Evolutionary conservation across 768 basidiomycete species (phyloP), one percentile per base, ranked within the genome.

Genomic region (Chalciporus piperatus): DNA sequence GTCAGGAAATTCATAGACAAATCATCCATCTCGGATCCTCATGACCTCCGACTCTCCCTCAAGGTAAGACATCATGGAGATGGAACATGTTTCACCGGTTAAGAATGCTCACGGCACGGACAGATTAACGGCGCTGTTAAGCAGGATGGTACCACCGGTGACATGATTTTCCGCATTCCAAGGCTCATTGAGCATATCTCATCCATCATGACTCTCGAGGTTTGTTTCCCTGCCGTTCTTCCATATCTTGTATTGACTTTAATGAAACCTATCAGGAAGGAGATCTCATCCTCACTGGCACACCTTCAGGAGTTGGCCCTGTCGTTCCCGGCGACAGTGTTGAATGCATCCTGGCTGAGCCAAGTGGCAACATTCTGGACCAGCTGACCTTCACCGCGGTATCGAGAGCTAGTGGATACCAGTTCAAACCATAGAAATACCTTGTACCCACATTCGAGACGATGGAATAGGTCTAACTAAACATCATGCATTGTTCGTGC

Each of bases 181-280:
- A 77, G 82, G 19, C 77, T 98, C 45, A 87, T 98, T 56, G 83
- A 89, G 57, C 94, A 96, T 63, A 79, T 96, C 49, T 96, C 94
- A 2, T 89, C 92, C 4, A 95, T 99, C 70, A 97, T 98, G 94
- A 86, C 87, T 0, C 78, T 99, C n/a, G 93, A 97, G 79, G 94
- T 89, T 14, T 42, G 74, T 61, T 46, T 2, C 38, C 5, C 11
- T 41, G 5, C 27, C 6, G 19, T 47, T 38, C 8, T 44, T 25
- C 6, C 9, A 13, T 7, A 22, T 27, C 12, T 45, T 22, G 20
- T 47, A 47, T 23, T 47, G 37, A 14, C 41, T 48, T 44, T 20
- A 44, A 41, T 28, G 7, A 37, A 32, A 8, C 11, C 19, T 6
- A 19, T 17, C 66, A 95, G 90, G 92, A 94, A 69, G 92, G 92